These are phyloP conservation scores for Yarrowia sp. DNA, from an alignment of 805 yeast species.

Conservation along the genomic window DNA sequence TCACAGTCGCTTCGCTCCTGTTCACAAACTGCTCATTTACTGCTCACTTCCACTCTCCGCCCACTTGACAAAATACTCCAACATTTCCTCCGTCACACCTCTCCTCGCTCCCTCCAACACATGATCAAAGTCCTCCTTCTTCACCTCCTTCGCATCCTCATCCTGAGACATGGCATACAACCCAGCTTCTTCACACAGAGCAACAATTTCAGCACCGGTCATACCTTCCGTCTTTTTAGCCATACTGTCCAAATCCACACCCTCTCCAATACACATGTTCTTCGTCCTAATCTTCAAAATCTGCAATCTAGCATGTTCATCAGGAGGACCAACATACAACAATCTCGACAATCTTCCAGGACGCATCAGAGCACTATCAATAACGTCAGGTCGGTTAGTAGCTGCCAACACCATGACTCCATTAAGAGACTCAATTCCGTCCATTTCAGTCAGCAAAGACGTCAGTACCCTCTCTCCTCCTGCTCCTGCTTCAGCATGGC, in stretches of 20 bases:
- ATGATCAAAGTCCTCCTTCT: slow-evolving; percentile 51
- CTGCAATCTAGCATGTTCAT: slow-evolving; percentile 70
- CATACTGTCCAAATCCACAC: slow-evolving; percentile 51
- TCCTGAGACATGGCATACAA: slow-evolving; percentile 87
- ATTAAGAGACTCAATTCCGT: slow-evolving; percentile 91
- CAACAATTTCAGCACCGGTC: slow-evolving; percentile 94
- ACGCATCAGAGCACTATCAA: slow-evolving; percentile 87
- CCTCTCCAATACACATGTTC: slow-evolving; percentile 56
- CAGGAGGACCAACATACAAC: slow-evolving; percentile 91
- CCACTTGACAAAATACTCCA: slow-evolving; percentile 62
- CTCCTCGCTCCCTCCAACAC: slow-evolving; percentile 68
- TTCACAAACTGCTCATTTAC: no score
- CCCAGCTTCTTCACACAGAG: slow-evolving; percentile 94
- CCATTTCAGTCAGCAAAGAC: slow-evolving; percentile 88
- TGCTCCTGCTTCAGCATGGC: slow-evolving; percentile 56
- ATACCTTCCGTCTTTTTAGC: slow-evolving; percentile 79
- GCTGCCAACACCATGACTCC: slow-evolving; percentile 96
- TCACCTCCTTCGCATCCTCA: slow-evolving; percentile 38
- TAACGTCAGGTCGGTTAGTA: slow-evolving; percentile 90
- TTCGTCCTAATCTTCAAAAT: slow-evolving; percentile 68
- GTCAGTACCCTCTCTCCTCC: slow-evolving; percentile 80
- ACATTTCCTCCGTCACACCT: slow-evolving; percentile 85
- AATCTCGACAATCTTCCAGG: slow-evolving; percentile 96
- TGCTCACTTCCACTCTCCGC: not conserved
- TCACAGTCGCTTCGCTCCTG: no score